A percentile compares a stretch with the other conserved stretches of the same genome.
Conservation (phyloP, 768 basidiomycete species). For the Postia placenta region DNA sequence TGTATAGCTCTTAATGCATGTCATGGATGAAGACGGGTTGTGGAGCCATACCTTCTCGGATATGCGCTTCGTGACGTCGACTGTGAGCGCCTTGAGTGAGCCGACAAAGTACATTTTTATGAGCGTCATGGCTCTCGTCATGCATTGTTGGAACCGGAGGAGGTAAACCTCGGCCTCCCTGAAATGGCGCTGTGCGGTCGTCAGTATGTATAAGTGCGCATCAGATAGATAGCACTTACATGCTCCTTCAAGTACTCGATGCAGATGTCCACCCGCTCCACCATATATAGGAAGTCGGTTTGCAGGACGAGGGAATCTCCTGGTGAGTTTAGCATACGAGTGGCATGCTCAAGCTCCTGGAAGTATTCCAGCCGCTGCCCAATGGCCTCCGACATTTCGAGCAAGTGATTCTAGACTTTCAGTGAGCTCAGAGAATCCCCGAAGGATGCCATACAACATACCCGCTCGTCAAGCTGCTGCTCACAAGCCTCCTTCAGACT, state of each 20-base stretch:
- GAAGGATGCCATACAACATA: slow-evolving; percentile 30
- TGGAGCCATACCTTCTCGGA: slow-evolving; percentile 52
- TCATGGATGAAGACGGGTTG: background rate
- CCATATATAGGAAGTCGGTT: slow-evolving; percentile 92
- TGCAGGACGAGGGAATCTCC: slow-evolving; percentile 88
- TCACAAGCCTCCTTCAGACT: slow-evolving; percentile 91
- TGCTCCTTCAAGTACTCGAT: slow-evolving; percentile 85
- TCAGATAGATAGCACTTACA: slow-evolving; percentile 40
- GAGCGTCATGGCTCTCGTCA: slow-evolving; percentile 96
- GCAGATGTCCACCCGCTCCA: slow-evolving; percentile 91
- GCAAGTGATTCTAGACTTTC: slow-evolving; percentile 56
- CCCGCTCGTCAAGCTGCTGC: slow-evolving; percentile 82
- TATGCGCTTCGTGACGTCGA: slow-evolving; percentile 71
- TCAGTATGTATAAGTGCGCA: background rate
- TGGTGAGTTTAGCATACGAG: slow-evolving; percentile 89
- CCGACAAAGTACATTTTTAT: slow-evolving; percentile 97
- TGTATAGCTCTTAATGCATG: slow-evolving; percentile 21
- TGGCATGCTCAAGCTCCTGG: slow-evolving; percentile 89
- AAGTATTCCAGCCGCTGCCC: slow-evolving; percentile 84
- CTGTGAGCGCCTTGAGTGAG: slow-evolving; percentile 69
- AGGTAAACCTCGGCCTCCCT: slow-evolving; percentile 90
- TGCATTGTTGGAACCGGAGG: slow-evolving; percentile 96
- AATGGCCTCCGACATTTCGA: slow-evolving; percentile 80
- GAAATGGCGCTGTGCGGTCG: slow-evolving; percentile 66
- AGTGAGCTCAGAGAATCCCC: background rate